Evolutionary conservation across 345 rosid genomes (phyloP), one percentile per base, ranked within the genome.

Genomic region (Citrus reticulata): DNA sequence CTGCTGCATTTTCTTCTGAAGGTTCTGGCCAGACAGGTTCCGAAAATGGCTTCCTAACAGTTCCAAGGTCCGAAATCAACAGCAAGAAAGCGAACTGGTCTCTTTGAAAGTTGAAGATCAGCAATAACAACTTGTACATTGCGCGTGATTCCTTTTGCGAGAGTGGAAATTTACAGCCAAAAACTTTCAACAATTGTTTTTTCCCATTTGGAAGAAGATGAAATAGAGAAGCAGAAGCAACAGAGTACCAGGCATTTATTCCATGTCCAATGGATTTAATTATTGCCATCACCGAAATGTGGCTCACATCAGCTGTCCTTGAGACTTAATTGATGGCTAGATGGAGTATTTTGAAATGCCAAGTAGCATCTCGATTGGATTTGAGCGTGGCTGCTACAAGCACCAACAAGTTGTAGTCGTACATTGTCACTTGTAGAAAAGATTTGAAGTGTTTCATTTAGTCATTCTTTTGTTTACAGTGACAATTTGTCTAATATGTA

Each of bases 1-100:
- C 6, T 68, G 9, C 54, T 79, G 42, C 68, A 77, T 46, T 79
- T 83, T 60, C 77, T 77, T 65, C 70, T 66, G 70, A 30, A 93
- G 98, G 78, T 87, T 89, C 77, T 89, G 89, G 89, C 96, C 99
- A 2, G 97, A 93, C 73, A 87, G 89, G 76, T 46, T 95, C 65
- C 81, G 81, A 72, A 89, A 88, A 79, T 92, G 92, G 93, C 83
- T 89, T 73, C 92, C 95, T 0, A 85, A 54, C 82, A 75, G 83
- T 81, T 69, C 81, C 30, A 92, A 82, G 82, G 69, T 74, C 20
- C 81, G 88, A 83, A 81, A 81, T 82, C 92, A 85, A 75, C 89
- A 80, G 60, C 93, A 91, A 61, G 92, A 89, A 70, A 91, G 92
- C 27, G 98, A 95, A 84, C 83, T 95, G 76, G 89, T 88, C 68